phyloP scores from a whole-genome alignment of 1,139 yeast genomes.

The Arxiozyma bovina region DNA sequence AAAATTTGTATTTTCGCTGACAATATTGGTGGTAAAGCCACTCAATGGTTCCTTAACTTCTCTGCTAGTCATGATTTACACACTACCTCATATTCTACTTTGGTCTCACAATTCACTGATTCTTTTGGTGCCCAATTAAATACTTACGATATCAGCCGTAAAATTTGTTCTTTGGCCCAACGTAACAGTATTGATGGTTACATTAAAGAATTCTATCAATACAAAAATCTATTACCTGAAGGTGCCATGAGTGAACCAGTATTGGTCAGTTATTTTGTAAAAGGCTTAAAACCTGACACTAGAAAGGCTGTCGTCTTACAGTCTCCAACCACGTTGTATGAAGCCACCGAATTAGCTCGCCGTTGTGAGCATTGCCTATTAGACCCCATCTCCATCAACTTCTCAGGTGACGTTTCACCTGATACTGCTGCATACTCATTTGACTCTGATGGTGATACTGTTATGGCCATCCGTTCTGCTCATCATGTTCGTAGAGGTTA shows the following conservation, averaged over 20 bases:
- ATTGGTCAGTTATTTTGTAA: background rate
- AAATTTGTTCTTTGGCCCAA: background rate
- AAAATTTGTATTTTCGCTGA: background rate
- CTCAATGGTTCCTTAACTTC: background rate
- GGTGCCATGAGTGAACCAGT: background rate
- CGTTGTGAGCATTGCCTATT: background rate
- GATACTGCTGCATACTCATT: background rate
- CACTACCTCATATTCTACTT: background rate
- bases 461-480: background rate
- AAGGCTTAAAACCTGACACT: background rate
- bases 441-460: background rate
- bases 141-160: background rate
- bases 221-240: background rate
- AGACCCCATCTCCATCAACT: background rate
- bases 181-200: background rate
- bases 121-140: background rate
- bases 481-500: background rate
- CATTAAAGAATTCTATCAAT: background rate
- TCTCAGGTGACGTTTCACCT: background rate
- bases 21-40: background rate
- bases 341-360: background rate
- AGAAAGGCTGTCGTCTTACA: background rate
- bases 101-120: background rate
- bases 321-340: background rate
- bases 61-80: background rate